These are phyloP conservation scores for Papiliotrema terrestris DNA, from an alignment of 1,284 basidiomycete genomes.

Conservation along the genomic window DNA sequence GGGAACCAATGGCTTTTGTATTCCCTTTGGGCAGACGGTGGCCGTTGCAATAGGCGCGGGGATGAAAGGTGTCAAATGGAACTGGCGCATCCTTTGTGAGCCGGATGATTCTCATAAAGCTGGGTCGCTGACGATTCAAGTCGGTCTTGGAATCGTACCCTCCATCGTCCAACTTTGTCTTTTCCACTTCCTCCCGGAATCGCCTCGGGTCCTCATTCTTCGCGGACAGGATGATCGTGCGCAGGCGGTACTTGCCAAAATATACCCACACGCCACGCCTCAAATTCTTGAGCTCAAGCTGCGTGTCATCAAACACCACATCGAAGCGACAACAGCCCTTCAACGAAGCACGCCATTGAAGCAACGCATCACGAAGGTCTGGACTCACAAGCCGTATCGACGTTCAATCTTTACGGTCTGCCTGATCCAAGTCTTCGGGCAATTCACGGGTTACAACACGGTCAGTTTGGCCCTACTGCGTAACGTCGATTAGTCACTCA, in stretches of 20 bases:
- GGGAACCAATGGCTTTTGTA: constrained; percentile 20
- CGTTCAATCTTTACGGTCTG: constrained; percentile 19
- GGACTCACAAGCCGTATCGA: constrained; percentile 21
- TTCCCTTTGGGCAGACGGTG: constrained; percentile 38
- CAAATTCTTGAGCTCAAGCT: constrained; percentile 39
- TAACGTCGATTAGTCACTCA: constrained; percentile 32
- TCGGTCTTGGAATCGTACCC: constrained; percentile 42
- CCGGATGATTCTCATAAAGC: constrained; percentile 4
- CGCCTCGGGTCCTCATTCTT: constrained; percentile 37
- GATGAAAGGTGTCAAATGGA: neutral
- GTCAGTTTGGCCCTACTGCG: constrained; percentile 29
- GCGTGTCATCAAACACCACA: constrained; percentile 24
- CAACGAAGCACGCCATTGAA: constrained; percentile 7
- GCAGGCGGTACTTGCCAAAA: constrained; percentile 13
- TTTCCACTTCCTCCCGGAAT: constrained; percentile 44
- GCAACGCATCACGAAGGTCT: constrained; percentile 10
- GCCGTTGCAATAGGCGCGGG: constrained; percentile 28
- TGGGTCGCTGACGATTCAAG: neutral
- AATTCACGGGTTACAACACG: constrained; percentile 45
- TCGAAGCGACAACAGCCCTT: constrained; percentile 16
- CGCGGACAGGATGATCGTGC: constrained; percentile 27
- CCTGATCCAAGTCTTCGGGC: constrained; percentile 18
- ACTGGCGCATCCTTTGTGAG: neutral
- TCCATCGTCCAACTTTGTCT: constrained; percentile 37
- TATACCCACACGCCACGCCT: constrained; percentile 31